Conservation (phyloP, 805 yeast genomes). For the Candida vartiovaarae region DNA sequence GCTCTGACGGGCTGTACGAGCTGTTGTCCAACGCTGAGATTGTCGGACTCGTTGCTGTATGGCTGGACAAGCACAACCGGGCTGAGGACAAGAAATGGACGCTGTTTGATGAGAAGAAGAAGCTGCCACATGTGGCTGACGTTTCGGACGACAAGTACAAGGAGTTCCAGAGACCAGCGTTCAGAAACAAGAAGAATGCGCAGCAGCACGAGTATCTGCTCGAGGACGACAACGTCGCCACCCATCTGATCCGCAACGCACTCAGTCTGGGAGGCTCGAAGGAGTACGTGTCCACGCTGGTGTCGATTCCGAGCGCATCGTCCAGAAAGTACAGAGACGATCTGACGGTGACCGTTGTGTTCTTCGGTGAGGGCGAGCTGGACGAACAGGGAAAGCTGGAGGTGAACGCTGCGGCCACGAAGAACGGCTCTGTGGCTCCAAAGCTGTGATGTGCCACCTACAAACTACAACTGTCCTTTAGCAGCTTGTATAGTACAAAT, state of each 20-base stretch:
- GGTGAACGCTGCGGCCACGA: constrained; percentile 49
- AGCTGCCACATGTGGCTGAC: constrained; percentile 58
- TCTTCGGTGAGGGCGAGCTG: constrained; percentile 57
- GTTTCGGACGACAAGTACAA: constrained; percentile 51
- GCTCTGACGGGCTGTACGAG: constrained; percentile 91
- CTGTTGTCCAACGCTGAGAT: constrained; percentile 89
- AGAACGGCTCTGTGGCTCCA: constrained; percentile 37
- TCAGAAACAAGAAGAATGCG: constrained; percentile 42
- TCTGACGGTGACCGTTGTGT: constrained; percentile 90
- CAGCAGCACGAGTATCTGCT: constrained; percentile 40
- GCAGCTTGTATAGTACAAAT: no score
- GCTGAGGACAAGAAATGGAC: constrained; percentile 13
- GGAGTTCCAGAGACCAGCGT: constrained; percentile 62
- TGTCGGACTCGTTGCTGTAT: constrained; percentile 83
- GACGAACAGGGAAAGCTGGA: constrained; percentile 39
- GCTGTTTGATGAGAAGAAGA: constrained; percentile 29
- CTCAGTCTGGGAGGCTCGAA: constrained; percentile 80
- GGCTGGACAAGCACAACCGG: constrained; percentile 71
- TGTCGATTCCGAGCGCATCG: constrained; percentile 85
- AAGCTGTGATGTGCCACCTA: background rate
- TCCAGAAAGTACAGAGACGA: constrained; percentile 94
- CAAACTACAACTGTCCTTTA: no score
- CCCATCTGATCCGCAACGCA: constrained; percentile 92
- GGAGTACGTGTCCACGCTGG: constrained; percentile 82
- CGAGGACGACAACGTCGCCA: constrained; percentile 84